Percentiles rank a stretch among this genome's conserved stretches.
Evolutionary conservation across 1,139 yeast genomes (phyloP).

Genomic region (Debaryomycetaceae sp.): DNA sequence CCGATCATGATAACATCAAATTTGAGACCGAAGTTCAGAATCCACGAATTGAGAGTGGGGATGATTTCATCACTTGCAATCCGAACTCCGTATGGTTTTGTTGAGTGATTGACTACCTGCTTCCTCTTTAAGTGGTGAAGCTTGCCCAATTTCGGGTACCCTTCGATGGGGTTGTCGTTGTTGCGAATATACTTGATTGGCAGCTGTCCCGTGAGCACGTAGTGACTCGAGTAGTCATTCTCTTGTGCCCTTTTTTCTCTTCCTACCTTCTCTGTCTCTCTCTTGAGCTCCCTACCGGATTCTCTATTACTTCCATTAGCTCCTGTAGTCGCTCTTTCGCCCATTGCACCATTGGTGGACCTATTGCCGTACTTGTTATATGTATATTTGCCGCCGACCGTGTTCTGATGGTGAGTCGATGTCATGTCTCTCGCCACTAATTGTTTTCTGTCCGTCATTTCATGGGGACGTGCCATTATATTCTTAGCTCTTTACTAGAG

Average conservation of each 20-base stretch:
- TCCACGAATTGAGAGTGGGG: constrained; percentile 59
- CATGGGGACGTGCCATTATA: neutral
- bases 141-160: constrained; percentile 78
- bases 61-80: constrained; percentile 51
- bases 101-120: constrained; percentile 45
- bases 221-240: constrained; percentile 73
- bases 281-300: neutral
- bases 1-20: constrained; percentile 94
- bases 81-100: constrained; percentile 64
- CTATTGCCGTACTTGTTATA: constrained; percentile 13
- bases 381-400: constrained; percentile 6
- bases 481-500: neutral
- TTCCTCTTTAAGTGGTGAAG: constrained; percentile 61
- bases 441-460: neutral
- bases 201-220: constrained; percentile 51
- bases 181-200: constrained; percentile 70
- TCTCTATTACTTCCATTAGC: neutral
- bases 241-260: constrained; percentile 10
- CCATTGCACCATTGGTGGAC: neutral
- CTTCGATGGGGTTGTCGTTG: constrained; percentile 61
- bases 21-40: constrained; percentile 47
- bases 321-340: neutral
- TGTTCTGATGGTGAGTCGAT: neutral
- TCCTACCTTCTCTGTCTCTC: neutral
- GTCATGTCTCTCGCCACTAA: neutral